These are phyloP conservation scores for Xylaria venustula DNA, from an alignment of 495 filamentous ascomycete species.

Conservation along the genomic window DNA sequence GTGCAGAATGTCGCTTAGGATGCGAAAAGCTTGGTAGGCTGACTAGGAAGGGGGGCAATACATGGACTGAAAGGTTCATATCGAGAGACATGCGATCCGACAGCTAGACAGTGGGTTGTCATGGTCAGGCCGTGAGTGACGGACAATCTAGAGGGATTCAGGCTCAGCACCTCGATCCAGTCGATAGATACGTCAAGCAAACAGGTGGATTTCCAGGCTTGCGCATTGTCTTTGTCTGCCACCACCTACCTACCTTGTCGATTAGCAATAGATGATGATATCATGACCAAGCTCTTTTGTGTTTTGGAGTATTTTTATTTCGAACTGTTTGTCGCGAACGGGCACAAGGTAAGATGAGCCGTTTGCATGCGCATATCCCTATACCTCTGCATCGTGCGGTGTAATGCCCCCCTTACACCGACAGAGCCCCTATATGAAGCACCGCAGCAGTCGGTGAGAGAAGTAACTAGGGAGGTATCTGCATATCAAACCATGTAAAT, in stretches of 20 bases:
- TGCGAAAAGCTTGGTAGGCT: neutral
- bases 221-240: neutral
- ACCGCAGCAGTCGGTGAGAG: too few relatives aligned
- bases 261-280: neutral
- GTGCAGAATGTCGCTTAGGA: neutral
- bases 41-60: neutral
- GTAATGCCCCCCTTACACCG: too few relatives aligned
- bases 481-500: too few relatives aligned
- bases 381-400: too few relatives aligned
- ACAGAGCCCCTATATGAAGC: too few relatives aligned
- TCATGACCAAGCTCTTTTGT: neutral
- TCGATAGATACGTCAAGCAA: neutral
- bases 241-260: neutral
- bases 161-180: neutral
- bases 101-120: constrained; percentile 1
- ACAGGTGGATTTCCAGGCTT: neutral
- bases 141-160: neutral
- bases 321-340: too few relatives aligned
- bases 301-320: too few relatives aligned
- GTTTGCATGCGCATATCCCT: neutral
- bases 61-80: neutral
- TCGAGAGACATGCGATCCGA: neutral
- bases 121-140: neutral
- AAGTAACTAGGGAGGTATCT: too few relatives aligned
- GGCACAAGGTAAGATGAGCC: too few relatives aligned